Evolutionary conservation across 805 yeast species (phyloP).

Genomic region (Metschnikowia koreensis): DNA sequence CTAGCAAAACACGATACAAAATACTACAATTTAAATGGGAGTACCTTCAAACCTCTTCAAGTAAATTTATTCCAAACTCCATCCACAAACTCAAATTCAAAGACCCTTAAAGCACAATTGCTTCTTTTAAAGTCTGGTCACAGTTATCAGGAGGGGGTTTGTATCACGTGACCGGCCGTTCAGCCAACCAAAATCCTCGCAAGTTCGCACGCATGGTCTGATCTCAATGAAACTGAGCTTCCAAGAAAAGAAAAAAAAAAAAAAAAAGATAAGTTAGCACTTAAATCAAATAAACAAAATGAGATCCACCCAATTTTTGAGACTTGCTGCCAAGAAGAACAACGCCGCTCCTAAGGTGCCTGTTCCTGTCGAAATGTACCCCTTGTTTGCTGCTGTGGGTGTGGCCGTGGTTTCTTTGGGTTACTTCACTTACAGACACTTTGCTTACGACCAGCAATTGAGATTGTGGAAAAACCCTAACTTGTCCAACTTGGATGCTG

Average conservation of each 20-base stretch:
- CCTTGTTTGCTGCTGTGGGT: slow-evolving; percentile 45
- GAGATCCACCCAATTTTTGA: slow-evolving; percentile 41
- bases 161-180: slow-evolving; percentile 13
- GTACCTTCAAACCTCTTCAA: no score
- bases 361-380: slow-evolving; percentile 47
- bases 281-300: slow-evolving; percentile 19
- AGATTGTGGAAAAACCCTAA: slow-evolving; percentile 47
- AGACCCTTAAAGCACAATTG: no score
- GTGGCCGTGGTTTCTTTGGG: slow-evolving; percentile 39
- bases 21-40: no score
- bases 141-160: no score
- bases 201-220: slow-evolving; percentile 12
- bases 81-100: no score
- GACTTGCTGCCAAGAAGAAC: slow-evolving; percentile 39
- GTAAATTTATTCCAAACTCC: no score
- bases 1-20: no score
- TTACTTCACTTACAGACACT: slow-evolving; percentile 48
- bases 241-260: neutral
- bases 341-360: slow-evolving; percentile 17
- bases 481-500: slow-evolving; percentile 42
- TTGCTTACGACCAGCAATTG: slow-evolving; percentile 43
- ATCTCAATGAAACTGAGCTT: neutral
- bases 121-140: no score
- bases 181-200: slow-evolving; percentile 19
- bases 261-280: neutral